Evolutionary conservation across 768 basidiomycete species (phyloP), one percentile per base, ranked within the genome.

Genomic region (Amanita exitialis): DNA sequence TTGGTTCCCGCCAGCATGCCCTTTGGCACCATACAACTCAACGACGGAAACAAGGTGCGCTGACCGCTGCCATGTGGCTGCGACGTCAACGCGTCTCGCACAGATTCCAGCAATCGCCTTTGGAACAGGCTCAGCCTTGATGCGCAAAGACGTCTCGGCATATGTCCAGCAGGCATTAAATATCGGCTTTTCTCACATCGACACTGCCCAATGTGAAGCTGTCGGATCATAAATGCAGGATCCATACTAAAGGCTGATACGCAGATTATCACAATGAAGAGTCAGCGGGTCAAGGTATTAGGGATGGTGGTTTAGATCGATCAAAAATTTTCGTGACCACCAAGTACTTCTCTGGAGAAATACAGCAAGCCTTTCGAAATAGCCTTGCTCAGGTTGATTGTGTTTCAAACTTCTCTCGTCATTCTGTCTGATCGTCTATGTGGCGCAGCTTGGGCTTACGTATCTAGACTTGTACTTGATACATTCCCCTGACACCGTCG

Each of bases 401-500:
- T 12, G 2, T 28, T 25, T 8, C 2, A 9, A 4, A 6, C 13
- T 21, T 9, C 16, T 15, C 15, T 18, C 21, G 42, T 27, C 42
- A n/a, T 5, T 15, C 47, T 18, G 21, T 23, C 21, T n/a, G 13
- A 10, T 25, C 12, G 20, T 57, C 23, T 46, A 10, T 21, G 10
- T 9, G 18, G 21, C 9, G 13, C 55, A 88, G 83, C 75, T 89
- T 8, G 78, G 76, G 0, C 56, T 86, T 10, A 66, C 73, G 46
- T 72, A 77, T 32, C 67, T 89, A 4, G 83, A 89, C 59, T 63
- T 89, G 8, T 89, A 88, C 64, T 76, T 89, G 38, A 77, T 88
- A 34, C 86, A 89, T 56, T 37, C 37, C 3, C 82, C 83, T 1
- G 18, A 5, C 0, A 1, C 54, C 7, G 55, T 72, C 6, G 52